Conservation (phyloP, 1,284 basidiomycete species). For the Xerocomus cyaneibrunnescens region DNA sequence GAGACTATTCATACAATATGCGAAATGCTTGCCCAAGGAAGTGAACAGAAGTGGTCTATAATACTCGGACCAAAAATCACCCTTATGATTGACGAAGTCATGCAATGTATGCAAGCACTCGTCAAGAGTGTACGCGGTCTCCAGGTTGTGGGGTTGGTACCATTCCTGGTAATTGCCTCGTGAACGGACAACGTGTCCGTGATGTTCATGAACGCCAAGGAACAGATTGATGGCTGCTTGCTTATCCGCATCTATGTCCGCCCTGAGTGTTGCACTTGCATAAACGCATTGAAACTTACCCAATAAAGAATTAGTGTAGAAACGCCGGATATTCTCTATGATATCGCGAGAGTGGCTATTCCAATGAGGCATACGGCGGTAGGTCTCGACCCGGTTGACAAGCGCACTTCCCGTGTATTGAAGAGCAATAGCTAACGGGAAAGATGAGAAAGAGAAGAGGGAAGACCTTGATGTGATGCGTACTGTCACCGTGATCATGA, state of each 20-base stretch:
- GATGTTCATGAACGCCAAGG: slow-evolving; percentile 76
- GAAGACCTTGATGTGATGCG: slow-evolving; percentile 28
- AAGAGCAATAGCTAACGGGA: slow-evolving; percentile 76
- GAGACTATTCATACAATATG: slow-evolving; percentile 83
- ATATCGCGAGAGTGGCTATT: slow-evolving; percentile 97
- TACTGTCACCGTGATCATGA: slow-evolving; percentile 94
- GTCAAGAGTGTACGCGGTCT: slow-evolving; percentile 56
- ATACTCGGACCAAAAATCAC: slow-evolving; percentile 89
- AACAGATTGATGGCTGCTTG: slow-evolving; percentile 98
- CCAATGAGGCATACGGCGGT: slow-evolving; percentile 95
- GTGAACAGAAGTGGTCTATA: slow-evolving; percentile 87
- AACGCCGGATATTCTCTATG: slow-evolving; percentile 93
- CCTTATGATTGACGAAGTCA: slow-evolving; percentile 56
- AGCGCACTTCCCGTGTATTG: slow-evolving; percentile 97
- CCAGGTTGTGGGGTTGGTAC: slow-evolving; percentile 74
- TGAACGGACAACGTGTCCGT: slow-evolving; percentile 41
- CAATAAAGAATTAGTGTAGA: slow-evolving; percentile 93
- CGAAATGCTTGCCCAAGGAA: slow-evolving; percentile 79
- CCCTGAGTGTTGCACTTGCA: background rate
- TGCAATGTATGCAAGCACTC: slow-evolving; percentile 55
- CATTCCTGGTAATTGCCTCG: slow-evolving; percentile 77
- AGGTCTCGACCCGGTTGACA: slow-evolving; percentile 97
- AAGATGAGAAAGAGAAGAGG: background rate
- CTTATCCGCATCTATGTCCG: slow-evolving; percentile 84
- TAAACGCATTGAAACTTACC: slow-evolving; percentile 42